Base-by-base conservation (phyloP, 1,284 basidiomycete genomes). In the Caloboletus inedulis region DNA sequence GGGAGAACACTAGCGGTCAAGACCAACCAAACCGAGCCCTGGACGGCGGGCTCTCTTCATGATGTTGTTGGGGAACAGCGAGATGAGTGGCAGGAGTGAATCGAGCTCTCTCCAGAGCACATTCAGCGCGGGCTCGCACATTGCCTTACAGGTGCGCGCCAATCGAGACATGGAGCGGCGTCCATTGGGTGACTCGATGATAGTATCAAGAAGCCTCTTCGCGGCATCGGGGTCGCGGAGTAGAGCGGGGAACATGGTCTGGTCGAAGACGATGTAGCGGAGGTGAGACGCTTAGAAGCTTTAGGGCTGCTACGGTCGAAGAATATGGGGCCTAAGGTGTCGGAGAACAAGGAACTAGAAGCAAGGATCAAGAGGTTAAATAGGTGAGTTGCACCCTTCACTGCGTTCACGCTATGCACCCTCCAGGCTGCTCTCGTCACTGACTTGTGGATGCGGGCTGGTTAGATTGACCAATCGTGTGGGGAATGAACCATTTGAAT, bases 21-120 rank as follows among this genome's bases (percentile, higher is more conserved):
- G 51, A 79, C 87, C 65, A 65, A 89, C 87, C 73, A 90, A 74
- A 63, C 87, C 88, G 55, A 87, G 70, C 48, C 85, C 85, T 47
- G 87, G 87, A 61, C 79, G 81, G 53, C 80, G 79, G 52, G 82
- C 73, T 65, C 80, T 84, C 70, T 82, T 87, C 68, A 88, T 72
- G 55, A 89, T 64, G 54, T 77, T 72, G 53, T 72, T 74, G 12
- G 87, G 87, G 67, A 90, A 89, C 49, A 89, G 68, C 23, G 82
- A 80, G 47, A 89, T 72, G 51, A 90, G 72, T 5, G 87, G 87
- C 40, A 82, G 69, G 55, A 90, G 73, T 14, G 85, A 87, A 67
- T 90, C 87, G 49, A 90, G 71, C 62, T 90, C 87, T 64, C 77
- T 81, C 87, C 87, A 90, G 30, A 90, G 73, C 44, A 83, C 70